Evolutionary conservation across 2,329 filamentous ascomycete genomes (phyloP), one percentile per base, ranked within the genome.

Genomic region (Aureobasidium sp.): DNA sequence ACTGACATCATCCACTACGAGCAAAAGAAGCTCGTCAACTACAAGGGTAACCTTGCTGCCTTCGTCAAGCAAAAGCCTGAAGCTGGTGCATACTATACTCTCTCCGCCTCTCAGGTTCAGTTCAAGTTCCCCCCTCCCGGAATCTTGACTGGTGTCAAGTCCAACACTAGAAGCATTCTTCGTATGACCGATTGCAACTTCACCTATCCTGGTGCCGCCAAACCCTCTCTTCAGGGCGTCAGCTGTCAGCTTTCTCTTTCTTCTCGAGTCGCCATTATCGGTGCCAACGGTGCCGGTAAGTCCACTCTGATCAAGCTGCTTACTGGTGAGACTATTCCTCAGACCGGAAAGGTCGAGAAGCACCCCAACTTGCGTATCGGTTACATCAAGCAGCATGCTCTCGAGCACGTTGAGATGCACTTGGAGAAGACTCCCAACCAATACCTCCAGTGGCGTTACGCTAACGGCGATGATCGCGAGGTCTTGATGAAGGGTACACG

Each of bases 1-100:
- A 98, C 93, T 6, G 93, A 98, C 68, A 96, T 98, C 66, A 96
- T 96, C 75, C 93, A 98, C 75, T 98, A 98, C 73, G 93, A 98
- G 71, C 82, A 84, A 71, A 98, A 98, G 83, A 98, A 97, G 77
- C 80, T 98, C 25, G 84, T 84, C 19, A 84, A 82, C 71, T 91
- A 88, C 79, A 86, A 84, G 74, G 88, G 88, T 59, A 91, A 93
- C 71, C 75, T 93, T 55, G 81, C 82, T 17, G 83, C 78, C 41
- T 96, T 98, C 66, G 93, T 98, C 68, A 80, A 87, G 71, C 76
- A 88, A 61, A 89, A 88, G 67, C 93, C 93, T 11, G 93, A 97
- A 73, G 93, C 86, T 57, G 96, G 95, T 80, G 90, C 87, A 68
- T 98, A 98, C 78, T 98, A 98, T 75, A 97, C 90, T 6, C 81